Percentiles rank a stretch among this genome's conserved stretches.
These are phyloP conservation scores for Aureobasidium leucospermi DNA, from an alignment of 2,329 filamentous ascomycete genomes.

Conservation along the genomic window DNA sequence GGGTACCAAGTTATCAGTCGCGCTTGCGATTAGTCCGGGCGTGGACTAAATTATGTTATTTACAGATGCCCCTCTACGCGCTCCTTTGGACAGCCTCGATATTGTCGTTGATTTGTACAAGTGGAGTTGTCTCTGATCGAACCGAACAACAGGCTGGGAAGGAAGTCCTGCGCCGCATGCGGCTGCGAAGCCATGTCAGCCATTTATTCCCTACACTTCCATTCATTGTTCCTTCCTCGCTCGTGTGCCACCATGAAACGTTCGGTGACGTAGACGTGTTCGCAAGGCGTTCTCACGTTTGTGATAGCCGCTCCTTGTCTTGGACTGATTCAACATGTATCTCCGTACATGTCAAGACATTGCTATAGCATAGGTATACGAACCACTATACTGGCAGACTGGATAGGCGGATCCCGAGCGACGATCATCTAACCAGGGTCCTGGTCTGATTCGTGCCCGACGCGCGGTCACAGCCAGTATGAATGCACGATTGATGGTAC, in stretches of 20 bases:
- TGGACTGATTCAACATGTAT: not conserved
- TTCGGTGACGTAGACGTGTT: not conserved
- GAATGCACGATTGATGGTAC: not conserved
- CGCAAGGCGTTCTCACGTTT: not conserved
- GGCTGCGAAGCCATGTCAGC: not conserved
- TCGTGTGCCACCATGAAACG: slow-evolving; percentile 3
- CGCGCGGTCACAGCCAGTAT: not conserved
- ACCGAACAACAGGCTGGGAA: not conserved
- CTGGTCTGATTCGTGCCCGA: not conserved
- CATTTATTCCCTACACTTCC: too few species aligned
- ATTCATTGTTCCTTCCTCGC: not conserved
- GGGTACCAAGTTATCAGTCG: not conserved
- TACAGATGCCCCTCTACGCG: not conserved
- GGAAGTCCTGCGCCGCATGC: not conserved
- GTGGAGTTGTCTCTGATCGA: not conserved
- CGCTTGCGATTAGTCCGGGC: not conserved
- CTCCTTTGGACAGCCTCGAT: not conserved
- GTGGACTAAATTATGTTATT: not conserved
- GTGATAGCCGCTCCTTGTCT: slow-evolving; percentile 2
- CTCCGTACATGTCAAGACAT: not conserved
- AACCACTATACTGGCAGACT: not conserved
- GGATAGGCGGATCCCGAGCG: not conserved
- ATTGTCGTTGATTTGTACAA: not conserved
- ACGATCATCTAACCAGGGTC: not conserved
- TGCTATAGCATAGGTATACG: not conserved